Percentiles rank a stretch among this genome's conserved stretches.
phyloP scores from a whole-genome alignment of 306 rosid species.

The Prunus mongolica region DNA sequence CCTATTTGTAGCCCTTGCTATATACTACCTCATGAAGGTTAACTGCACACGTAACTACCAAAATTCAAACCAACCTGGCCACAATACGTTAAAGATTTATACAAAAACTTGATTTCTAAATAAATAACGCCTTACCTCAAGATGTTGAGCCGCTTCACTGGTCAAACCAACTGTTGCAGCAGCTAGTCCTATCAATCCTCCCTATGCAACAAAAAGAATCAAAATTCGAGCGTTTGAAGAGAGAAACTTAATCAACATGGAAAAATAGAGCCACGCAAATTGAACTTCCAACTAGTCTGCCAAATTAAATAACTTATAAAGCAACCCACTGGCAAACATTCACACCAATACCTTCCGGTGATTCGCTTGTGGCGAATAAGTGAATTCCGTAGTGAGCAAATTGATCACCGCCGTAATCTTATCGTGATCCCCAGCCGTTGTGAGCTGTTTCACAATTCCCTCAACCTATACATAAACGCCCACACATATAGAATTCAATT shows the following conservation, averaged over 20 bases:
- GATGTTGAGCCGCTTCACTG: constrained; percentile 90
- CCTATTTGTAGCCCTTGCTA: background rate
- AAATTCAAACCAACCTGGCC: background rate
- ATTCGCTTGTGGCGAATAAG: constrained; percentile 79
- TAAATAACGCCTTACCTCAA: constrained; percentile 60
- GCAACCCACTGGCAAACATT: background rate
- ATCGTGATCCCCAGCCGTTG: constrained; percentile 71
- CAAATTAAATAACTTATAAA: background rate
- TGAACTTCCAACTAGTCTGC: constrained; percentile 7
- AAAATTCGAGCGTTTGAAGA: background rate
- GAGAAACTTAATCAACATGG: constrained; percentile 3
- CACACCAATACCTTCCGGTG: constrained; percentile 69
- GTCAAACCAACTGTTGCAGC: constrained; percentile 99
- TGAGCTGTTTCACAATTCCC: constrained; percentile 86
- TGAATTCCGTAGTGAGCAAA: constrained; percentile 67
- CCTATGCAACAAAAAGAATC: constrained; percentile 39
- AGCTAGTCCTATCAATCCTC: constrained; percentile 97
- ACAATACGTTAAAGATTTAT: background rate
- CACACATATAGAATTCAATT: background rate
- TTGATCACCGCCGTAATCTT: constrained; percentile 80
- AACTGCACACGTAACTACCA: background rate
- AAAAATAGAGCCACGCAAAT: constrained; percentile 14
- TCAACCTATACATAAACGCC: constrained; percentile 57
- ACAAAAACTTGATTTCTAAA: background rate
- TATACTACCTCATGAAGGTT: background rate